Base-by-base conservation (phyloP, 2,329 filamentous ascomycete genomes). In the Apiospora saccharicola region DNA sequence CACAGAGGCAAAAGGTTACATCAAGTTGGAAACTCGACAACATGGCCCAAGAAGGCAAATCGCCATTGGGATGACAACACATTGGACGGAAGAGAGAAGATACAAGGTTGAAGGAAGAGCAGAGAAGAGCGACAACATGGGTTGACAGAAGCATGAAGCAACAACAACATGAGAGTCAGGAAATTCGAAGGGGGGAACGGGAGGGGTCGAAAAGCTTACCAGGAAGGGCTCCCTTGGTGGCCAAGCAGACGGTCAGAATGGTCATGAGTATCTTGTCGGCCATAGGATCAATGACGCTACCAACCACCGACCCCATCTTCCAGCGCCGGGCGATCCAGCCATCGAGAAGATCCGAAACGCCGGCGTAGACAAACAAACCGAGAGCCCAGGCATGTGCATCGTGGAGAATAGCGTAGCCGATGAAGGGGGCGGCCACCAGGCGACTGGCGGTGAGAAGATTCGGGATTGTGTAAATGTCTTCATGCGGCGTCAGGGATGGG, bases 251-350 rank as follows among this genome's bases (percentile, higher is more conserved):
- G 0, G 96, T 97, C 77, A 97, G 83, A 72, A 98, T 91, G 0
- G 96, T 98, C 96, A 99, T 98, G 75, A 99, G 88, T 12, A 91
- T 89, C 85, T 99, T 99, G 83, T 99, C 96, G 3, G 96, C 96
- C 93, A 98, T 96, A 7, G 96, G 96, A 79, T 98, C 95, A 74
- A 99, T 94, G 43, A 99, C 91, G 71, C 94, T 97, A 71, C 96
- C 96, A 13, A 98, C 94, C 1, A 99, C 96, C 0, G 96, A 98
- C 82, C 96, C 93, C 72, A 94, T 88, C 69, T 96, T 92, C 91
- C 93, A 98, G 73, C 88, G 89, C 53, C 96, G 90, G 37, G 96
- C 96, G 78, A 99, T 96, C 88, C 92, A 98, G 72, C 96, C 96
- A 81, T 99, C 96, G 3, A 98, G 88, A 8, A 98, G 86, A 80